phyloP scores from a whole-genome alignment of 2,329 filamentous ascomycete species.

The Neofusicoccum umdonicola region DNA sequence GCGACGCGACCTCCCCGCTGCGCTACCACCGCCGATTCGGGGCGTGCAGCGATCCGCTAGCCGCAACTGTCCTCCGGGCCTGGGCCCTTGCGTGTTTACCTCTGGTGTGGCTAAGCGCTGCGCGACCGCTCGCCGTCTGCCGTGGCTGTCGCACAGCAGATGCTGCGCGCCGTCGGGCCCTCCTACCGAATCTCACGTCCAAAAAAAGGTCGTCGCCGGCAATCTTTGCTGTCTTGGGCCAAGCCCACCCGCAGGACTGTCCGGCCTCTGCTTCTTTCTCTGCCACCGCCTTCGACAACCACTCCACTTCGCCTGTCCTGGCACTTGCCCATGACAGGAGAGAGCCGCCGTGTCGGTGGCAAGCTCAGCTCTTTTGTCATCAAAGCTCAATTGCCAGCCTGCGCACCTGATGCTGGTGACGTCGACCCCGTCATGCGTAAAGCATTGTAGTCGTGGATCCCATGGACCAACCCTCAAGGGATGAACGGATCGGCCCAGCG shows the following conservation, averaged over 20 bases:
- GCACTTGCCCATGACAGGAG: not conserved
- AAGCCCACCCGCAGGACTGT: not conserved
- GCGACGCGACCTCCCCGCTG: not conserved
- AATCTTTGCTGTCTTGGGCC: not conserved
- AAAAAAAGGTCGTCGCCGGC: not conserved
- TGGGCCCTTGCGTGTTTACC: not conserved
- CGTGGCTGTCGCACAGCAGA: not conserved
- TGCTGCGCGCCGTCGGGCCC: not conserved
- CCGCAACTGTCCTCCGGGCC: not conserved
- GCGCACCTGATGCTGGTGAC: not conserved
- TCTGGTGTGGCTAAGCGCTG: not conserved
- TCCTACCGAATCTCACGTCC: not conserved
- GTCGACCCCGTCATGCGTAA: not conserved
- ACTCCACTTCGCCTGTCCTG: not conserved
- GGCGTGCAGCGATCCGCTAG: constrained; percentile 6
- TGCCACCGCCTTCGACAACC: not conserved
- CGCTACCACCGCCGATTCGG: not conserved
- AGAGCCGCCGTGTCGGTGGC: no score
- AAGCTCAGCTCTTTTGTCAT: not conserved
- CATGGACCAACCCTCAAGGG: not conserved
- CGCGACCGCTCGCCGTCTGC: not conserved
- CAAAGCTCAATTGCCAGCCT: not conserved
- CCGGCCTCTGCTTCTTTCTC: not conserved
- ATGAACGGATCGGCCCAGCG: not conserved
- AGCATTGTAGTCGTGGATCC: not conserved